phyloP scores from a whole-genome alignment of 805 yeast genomes.

The Sugiyamaella mastotermitis region DNA sequence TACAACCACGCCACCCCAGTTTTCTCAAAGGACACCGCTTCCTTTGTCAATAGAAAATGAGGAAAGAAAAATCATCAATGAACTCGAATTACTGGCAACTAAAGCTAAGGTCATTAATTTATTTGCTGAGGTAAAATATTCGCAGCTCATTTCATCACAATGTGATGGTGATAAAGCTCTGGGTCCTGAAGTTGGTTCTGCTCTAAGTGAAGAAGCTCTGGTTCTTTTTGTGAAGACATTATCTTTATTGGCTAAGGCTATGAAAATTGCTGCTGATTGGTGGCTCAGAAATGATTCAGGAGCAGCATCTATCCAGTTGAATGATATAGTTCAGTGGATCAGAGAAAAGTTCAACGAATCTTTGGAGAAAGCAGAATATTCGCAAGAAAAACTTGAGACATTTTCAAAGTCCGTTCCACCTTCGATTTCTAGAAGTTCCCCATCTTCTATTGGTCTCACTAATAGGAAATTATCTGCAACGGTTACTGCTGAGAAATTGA shows the following conservation, averaged over 20 bases:
- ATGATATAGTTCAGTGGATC: slow-evolving; percentile 77
- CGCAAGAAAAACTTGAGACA: slow-evolving; percentile 36
- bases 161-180: slow-evolving; percentile 20
- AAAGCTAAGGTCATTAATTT: slow-evolving; percentile 84
- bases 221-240: slow-evolving; percentile 78
- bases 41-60: slow-evolving; percentile 19
- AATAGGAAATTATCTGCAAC: slow-evolving; percentile 3
- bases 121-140: slow-evolving; percentile 86
- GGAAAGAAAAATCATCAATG: slow-evolving; percentile 25
- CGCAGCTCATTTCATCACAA: slow-evolving; percentile 50
- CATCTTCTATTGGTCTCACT: neutral
- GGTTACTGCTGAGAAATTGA: slow-evolving; percentile 68
- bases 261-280: slow-evolving; percentile 84
- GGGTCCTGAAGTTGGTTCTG: slow-evolving; percentile 32
- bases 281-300: slow-evolving; percentile 51
- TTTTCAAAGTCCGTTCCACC: slow-evolving; percentile 2
- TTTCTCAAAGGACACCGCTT: slow-evolving; percentile 19
- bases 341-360: slow-evolving; percentile 84
- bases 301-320: slow-evolving; percentile 28
- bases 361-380: slow-evolving; percentile 79
- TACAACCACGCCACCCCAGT: slow-evolving; percentile 19
- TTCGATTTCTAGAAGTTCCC: neutral
- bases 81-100: slow-evolving; percentile 72
- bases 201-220: slow-evolving; percentile 77
- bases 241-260: slow-evolving; percentile 76